Base-by-base conservation (phyloP, 2,329 filamentous ascomycete genomes). In the Botryosphaeria dothidea region DNA sequence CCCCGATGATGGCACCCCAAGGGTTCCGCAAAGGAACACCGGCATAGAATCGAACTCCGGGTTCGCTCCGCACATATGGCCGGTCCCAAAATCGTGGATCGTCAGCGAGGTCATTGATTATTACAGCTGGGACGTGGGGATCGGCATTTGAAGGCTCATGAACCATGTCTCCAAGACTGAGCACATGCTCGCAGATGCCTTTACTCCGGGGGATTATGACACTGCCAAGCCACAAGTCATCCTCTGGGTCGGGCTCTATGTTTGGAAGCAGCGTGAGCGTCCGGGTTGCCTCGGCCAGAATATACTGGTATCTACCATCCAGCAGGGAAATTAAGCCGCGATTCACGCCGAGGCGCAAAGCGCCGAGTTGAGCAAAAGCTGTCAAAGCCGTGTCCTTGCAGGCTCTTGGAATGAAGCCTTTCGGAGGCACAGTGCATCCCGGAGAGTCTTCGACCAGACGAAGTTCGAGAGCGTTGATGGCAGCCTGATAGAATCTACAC, bases 291-390 rank as follows among this genome's bases (percentile, higher is more conserved):
- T 77, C 75, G 8, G 75, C 75, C 3, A 78, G 69, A 41, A 77
- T 72, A 64, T 74, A 77, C 68, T 74, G 75, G 66, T 75, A 71
- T 41, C 67, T 71, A n/a, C 75, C 69, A 66, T 78, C 77, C 69
- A 78, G 77, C 67, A 78, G 74, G 66, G 75, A 77, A 21, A 78
- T 75, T 27, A 78, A 66, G 54, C 75, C 76, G 41, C 77, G 69
- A 8, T 73, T 72, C 1, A 73, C 70, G 49, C 76, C 74, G 21
- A 78, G 68, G 11, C 75, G 74, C 23, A 78, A 68, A n/a, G 77
- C 75, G 3, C 75, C 77, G 43, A 78, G 63, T 41, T 78, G 77
- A 1, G 76, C 76, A 65, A 78, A 77, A 9, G 76, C 74, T 9
- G 73, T 75, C 66, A 78, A 65, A 41, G 75, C 75, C 60, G 70